Evolutionary conservation across 1,284 basidiomycete genomes (phyloP), one percentile per base, ranked within the genome.

Genomic region (Cystobasidium sp.): DNA sequence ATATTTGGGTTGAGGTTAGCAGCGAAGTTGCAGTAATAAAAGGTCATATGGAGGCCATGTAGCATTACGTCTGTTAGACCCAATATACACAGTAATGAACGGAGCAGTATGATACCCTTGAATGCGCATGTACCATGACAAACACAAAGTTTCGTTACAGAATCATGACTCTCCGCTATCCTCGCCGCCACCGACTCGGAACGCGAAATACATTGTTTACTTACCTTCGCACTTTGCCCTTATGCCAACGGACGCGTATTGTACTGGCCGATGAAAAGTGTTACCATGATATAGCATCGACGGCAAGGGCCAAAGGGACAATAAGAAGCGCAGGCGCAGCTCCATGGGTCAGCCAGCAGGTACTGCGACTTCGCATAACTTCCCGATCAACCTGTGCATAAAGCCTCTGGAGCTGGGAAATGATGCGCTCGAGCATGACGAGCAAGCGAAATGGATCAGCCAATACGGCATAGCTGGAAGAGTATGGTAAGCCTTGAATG

Each of bases 391-490:
- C 20, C 63, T 73, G 6, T 31, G n/a, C 31, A 73, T 73, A 18
- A 24, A 31, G 39, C 66, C 66, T 43, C 55, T 68, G 18, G 31
- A 55, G n/a, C n/a, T 68, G 4, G 43, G 10, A 1, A 41, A 49
- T 18, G 18, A 51, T 7, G 31, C 43, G n/a, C 39, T 22, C 49
- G 43, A 14, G 7, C 39, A 41, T 46, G 47, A 55, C 6, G 37
- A 56, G 20, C 70, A 73, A 39, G 31, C 24, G 7, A n/a, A 49
- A 39, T 73, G 70, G 70, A 73, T 73, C 16, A 12, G 43, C 24
- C 49, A 66, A 31, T 73, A 73, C 39, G 70, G 70, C 39, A 73
- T 73, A 46, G 70, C 70, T 41, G 70, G 70, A 7, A 51, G 70
- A 9, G 51, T 58, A 20, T 73, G 70, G 70, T 73, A 41, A 66